Evolutionary conservation across 257 asterid species (phyloP).

Genomic region (Solanum piurae): DNA sequence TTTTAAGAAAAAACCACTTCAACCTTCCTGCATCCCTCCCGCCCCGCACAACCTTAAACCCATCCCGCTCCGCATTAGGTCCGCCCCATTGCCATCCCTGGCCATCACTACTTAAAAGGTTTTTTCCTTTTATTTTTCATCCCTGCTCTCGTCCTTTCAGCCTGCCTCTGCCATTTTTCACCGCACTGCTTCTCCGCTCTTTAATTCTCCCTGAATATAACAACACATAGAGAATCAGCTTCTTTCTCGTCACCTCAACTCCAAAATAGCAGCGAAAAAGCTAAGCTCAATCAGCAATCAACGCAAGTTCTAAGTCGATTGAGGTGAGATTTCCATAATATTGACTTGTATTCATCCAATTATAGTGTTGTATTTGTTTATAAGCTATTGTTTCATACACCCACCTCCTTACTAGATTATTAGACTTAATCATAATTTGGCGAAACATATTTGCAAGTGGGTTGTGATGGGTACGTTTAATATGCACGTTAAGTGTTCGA

Average conservation of each 20-base stretch:
- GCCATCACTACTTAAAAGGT: too few species aligned
- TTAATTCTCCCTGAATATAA: neutral
- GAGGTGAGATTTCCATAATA: neutral
- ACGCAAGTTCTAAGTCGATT: neutral
- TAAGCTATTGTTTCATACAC: neutral
- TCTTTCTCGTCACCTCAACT: neutral
- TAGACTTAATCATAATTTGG: neutral
- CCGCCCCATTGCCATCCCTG: too few species aligned
- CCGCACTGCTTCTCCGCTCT: neutral
- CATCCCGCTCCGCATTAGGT: too few species aligned
- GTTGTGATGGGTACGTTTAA: neutral
- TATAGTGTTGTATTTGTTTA: neutral
- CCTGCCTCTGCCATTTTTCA: neutral
- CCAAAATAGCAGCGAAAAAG: neutral
- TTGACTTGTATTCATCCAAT: neutral
- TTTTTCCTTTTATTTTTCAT: too few species aligned
- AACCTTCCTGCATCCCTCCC: too few species aligned
- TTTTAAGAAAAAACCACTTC: too few species aligned
- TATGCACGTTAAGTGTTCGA: neutral
- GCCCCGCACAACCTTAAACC: too few species aligned
- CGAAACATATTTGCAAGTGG: neutral
- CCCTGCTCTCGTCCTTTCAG: neutral
- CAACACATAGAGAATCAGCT: neutral
- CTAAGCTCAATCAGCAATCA: neutral
- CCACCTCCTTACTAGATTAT: neutral